Evolutionary conservation across 768 basidiomycete species (phyloP).

Genomic region (Boletus speciosus): DNA sequence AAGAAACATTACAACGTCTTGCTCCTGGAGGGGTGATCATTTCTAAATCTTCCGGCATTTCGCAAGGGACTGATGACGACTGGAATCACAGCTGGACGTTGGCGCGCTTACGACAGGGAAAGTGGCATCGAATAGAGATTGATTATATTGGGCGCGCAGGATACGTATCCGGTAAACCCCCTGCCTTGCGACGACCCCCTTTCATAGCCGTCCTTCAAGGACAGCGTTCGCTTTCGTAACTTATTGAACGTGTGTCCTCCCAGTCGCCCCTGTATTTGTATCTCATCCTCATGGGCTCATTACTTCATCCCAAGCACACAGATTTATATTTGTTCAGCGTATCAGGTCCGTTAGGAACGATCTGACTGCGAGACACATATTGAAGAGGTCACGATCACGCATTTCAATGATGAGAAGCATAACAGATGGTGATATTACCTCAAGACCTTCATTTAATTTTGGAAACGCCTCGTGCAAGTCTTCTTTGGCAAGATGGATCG

Average conservation of each 20-base stretch:
- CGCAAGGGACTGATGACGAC: neutral
- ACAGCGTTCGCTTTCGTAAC: constrained; percentile 26
- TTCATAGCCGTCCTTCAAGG: constrained; percentile 64
- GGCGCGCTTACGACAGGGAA: constrained; percentile 61
- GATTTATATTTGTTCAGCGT: constrained; percentile 15
- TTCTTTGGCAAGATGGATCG: constrained; percentile 13
- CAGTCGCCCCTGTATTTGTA: constrained; percentile 29
- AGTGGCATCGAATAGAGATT: constrained; percentile 62
- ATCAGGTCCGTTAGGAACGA: constrained; percentile 27
- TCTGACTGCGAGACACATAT: constrained; percentile 22
- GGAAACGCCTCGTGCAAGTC: constrained; percentile 26
- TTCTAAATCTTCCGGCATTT: neutral
- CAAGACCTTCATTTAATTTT: constrained; percentile 26
- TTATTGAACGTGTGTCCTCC: constrained; percentile 27
- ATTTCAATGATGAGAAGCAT: constrained; percentile 28
- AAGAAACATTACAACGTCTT: constrained; percentile 61
- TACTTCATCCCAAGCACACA: constrained; percentile 18
- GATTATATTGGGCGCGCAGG: constrained; percentile 69
- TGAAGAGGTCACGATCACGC: constrained; percentile 30
- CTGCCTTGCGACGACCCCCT: constrained; percentile 51
- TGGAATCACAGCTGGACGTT: constrained; percentile 54
- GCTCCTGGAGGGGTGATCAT: constrained; percentile 61
- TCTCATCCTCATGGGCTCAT: constrained; percentile 28
- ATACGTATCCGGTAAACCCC: constrained; percentile 46
- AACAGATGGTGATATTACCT: constrained; percentile 33